Evolutionary conservation across 768 basidiomycete species (phyloP).

Genomic region (Gelatoporia subvermispora): DNA sequence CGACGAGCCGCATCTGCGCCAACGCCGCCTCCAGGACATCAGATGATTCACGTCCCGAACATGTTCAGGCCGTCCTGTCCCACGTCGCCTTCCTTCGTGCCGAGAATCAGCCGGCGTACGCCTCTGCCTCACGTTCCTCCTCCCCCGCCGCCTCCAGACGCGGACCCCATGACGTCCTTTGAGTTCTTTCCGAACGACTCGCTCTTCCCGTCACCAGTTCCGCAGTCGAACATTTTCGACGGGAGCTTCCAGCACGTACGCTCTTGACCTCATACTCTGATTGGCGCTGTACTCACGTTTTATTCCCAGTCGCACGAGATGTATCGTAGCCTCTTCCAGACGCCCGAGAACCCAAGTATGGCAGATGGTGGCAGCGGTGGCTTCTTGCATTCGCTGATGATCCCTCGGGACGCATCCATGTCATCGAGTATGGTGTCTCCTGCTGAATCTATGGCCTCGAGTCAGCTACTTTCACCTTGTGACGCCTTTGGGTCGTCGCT

Average conservation of each 20-base stretch:
- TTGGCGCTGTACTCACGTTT: conserved; percentile 1
- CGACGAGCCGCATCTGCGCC: conserved; percentile 54
- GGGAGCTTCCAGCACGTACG: conserved; percentile 36
- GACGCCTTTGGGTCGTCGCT: conserved; percentile 42
- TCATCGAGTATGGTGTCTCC: conserved; percentile 19
- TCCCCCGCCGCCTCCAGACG: conserved; percentile 26
- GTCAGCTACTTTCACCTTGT: conserved; percentile 44
- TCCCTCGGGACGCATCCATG: conserved; percentile 28
- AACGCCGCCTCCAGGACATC: conserved; percentile 58
- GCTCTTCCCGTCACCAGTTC: conserved; percentile 36
- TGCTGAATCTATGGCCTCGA: conserved; percentile 30
- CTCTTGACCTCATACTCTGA: conserved; percentile 30
- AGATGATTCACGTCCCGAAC: conserved; percentile 65
- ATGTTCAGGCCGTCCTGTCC: conserved; percentile 62
- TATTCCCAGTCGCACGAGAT: conserved; percentile 2
- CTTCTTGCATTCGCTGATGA: conserved; percentile 41
- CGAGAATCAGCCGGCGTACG: conserved; percentile 59
- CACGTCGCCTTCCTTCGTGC: conserved; percentile 48
- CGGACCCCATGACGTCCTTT: conserved; percentile 38
- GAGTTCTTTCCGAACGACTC: conserved; percentile 49
- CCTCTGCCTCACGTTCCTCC: conserved; percentile 43
- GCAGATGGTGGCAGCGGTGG: conserved; percentile 39
- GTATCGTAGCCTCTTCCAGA: conserved; percentile 3
- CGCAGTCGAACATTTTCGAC: conserved; percentile 23
- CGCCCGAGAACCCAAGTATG: conserved; percentile 22